Percentiles rank a stretch among this genome's conserved stretches.
Conservation (phyloP, 805 yeast genomes). For the Metschnikowia borealis region DNA sequence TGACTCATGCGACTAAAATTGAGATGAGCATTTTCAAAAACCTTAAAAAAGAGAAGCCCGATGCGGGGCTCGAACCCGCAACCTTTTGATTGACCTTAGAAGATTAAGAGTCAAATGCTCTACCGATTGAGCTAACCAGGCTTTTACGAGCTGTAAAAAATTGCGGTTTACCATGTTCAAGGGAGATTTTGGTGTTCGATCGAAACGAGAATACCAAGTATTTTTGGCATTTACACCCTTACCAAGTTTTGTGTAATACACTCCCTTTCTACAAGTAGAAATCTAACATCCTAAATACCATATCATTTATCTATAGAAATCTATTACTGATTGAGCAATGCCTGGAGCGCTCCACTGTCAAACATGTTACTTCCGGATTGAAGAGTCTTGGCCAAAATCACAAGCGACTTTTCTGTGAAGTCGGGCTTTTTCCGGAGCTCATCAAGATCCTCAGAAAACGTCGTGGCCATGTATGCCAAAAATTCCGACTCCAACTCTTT, state of each 20-base stretch:
- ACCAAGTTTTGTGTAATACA: too few relatives aligned
- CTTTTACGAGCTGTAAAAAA: background rate
- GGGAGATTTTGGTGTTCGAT: background rate
- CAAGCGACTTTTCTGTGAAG: constrained; percentile 53
- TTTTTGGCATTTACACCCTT: too few relatives aligned
- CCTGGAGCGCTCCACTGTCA: constrained; percentile 46
- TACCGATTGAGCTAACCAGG: constrained; percentile 25
- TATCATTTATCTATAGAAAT: too few relatives aligned
- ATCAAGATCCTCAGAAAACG: constrained; percentile 60
- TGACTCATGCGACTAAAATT: background rate
- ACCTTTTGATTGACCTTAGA: constrained; percentile 23
- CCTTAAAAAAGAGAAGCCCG: constrained; percentile 17
- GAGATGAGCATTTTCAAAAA: background rate
- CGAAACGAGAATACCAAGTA: too few relatives aligned
- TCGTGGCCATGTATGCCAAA: constrained; percentile 51
- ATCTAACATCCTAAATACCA: too few relatives aligned
- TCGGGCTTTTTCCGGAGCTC: constrained; percentile 60
- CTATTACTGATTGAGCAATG: constrained; percentile 9
- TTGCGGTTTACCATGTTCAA: too few relatives aligned
- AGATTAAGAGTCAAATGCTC: constrained; percentile 22
- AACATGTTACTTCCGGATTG: constrained; percentile 58
- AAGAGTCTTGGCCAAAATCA: constrained; percentile 51
- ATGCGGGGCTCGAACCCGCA: constrained; percentile 26
- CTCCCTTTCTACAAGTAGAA: too few relatives aligned
- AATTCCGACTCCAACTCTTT: constrained; percentile 47